Percentiles rank a stretch among this genome's conserved stretches.
Evolutionary conservation across 257 asterid species (phyloP).

Genomic region (Jacaranda mimosifolia): DNA sequence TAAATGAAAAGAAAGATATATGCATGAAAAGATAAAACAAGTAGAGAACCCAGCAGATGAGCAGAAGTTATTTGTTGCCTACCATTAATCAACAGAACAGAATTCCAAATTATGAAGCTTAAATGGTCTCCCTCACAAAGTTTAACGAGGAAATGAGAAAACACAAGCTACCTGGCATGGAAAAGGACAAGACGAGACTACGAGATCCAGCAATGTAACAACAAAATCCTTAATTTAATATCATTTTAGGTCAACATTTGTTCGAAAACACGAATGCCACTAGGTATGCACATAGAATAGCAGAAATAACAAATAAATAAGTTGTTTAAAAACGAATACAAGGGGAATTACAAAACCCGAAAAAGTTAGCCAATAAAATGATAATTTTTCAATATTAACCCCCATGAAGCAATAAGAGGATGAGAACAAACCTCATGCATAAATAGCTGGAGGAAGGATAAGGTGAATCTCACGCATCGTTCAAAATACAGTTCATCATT

Average conservation of each 20-base stretch:
- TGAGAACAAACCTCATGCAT: conserved; percentile 84
- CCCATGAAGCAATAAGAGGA: conserved; percentile 18
- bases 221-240: neutral
- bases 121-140: neutral
- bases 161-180: neutral
- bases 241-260: neutral
- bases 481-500: conserved; percentile 50
- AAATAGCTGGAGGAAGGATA: conserved; percentile 78
- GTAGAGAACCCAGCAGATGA: neutral
- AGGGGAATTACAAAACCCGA: conserved; percentile 11
- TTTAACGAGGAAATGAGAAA: neutral
- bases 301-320: neutral
- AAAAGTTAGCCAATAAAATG: neutral
- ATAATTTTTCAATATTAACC: neutral
- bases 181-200: conserved; percentile 5
- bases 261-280: conserved; percentile 1
- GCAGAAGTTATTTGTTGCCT: neutral
- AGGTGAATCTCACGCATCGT: conserved; percentile 58
- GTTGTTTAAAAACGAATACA: neutral
- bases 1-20: neutral
- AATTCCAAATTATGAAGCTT: neutral
- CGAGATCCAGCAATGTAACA: neutral
- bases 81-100: neutral
- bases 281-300: neutral
- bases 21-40: neutral